Conservation (phyloP, 306 rosid species). For the Trifolium dubium region DNA sequence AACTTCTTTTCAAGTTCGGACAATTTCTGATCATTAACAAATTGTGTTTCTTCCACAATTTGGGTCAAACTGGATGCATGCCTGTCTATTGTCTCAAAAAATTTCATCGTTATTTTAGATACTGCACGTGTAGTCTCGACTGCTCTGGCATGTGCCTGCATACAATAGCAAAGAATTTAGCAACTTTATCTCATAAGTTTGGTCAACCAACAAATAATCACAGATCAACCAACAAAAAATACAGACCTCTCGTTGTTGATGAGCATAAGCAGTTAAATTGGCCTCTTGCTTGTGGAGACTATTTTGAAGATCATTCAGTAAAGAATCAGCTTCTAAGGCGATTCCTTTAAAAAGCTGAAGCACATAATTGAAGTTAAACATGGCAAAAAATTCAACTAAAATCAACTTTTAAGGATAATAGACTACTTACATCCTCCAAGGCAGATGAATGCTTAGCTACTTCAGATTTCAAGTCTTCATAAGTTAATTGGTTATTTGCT, state of each 20-base stretch:
- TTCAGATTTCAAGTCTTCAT: constrained; percentile 77
- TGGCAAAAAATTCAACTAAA: constrained; percentile 15
- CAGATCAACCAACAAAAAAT: constrained; percentile 29
- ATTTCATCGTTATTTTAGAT: constrained; percentile 85
- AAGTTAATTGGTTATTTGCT: constrained; percentile 81
- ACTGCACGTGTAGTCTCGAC: constrained; percentile 82
- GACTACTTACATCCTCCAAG: constrained; percentile 77
- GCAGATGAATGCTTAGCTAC: constrained; percentile 91
- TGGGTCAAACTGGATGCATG: constrained; percentile 85
- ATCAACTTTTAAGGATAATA: constrained; percentile 17
- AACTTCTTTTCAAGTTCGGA: constrained; percentile 89
- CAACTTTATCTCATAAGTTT: constrained; percentile 31
- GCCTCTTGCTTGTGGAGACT: constrained; percentile 91
- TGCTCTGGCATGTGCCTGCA: constrained; percentile 94
- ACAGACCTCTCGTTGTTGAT: constrained; percentile 86
- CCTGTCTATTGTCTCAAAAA: constrained; percentile 76
- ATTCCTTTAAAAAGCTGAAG: constrained; percentile 91
- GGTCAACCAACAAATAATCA: constrained; percentile 20
- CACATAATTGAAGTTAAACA: constrained; percentile 49
- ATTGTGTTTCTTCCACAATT: constrained; percentile 86
- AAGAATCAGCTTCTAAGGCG: constrained; percentile 88
- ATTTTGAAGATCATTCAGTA: constrained; percentile 84
- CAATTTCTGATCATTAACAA: constrained; percentile 76
- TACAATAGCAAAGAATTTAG: constrained; percentile 35
- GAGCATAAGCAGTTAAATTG: constrained; percentile 82